Evolutionary conservation across 1,139 yeast genomes (phyloP), one percentile per base, ranked within the genome.

Genomic region (Candida tetrigidarum): DNA sequence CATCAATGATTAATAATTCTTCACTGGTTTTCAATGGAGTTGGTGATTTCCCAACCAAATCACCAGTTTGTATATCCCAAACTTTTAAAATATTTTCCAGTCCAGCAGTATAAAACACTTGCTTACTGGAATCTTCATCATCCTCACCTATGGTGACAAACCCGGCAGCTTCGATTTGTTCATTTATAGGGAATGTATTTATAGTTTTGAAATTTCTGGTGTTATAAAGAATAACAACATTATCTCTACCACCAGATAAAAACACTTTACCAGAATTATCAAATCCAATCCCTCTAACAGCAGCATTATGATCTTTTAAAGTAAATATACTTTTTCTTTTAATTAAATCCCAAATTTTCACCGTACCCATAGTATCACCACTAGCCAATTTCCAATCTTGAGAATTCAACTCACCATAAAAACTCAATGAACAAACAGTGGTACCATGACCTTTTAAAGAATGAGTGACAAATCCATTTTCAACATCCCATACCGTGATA

Each of bases 361-460:
- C 84, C 10, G 80, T 75, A 49, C 97, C 98, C 74, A 84, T 88
- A 25, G 93, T 86, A 62, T 89, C 96, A 55, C 96, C 97, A 56
- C 90, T 81, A 12, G 90, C 87, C 49, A 93, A 73, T 56, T 75
- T 76, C 98, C 98, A 93, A 45, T 81, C 76, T 10, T 79, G 69
- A 3, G 86, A 74, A 53, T 87, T 84, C 42, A 82, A 70, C 46
- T 84, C 86, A 18, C 96, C 96, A 61, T 78, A 76, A 63, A 93
- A 90, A 27, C 73, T 68, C 46, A 93, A 66, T 3, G 96, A 82
- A 47, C 96, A 86, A 37, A 93, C 78, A 5, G 96, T 87, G n/a
- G 96, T 85, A 16, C 96, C 96, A 63, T 95, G 99, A 0, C 99
- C 98, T 62, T 89, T 86, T 50, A 93, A 78, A 14, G 90, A 84